Conservation (phyloP, 352 stramenopile genomes). For the Pythium volutum region DNA sequence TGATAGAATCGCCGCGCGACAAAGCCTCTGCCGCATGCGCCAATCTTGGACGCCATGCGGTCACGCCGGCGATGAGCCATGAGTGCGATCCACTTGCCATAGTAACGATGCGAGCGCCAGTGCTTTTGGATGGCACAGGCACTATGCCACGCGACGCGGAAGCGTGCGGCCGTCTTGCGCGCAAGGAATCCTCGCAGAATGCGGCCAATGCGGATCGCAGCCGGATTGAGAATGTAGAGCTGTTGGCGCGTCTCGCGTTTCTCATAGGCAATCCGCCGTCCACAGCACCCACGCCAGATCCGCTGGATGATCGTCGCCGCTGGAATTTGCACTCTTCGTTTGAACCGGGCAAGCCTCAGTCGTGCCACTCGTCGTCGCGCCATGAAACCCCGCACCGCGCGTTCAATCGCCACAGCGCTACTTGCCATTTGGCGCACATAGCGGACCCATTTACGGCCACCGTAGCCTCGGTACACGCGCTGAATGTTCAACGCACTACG, state of each 20-base stretch:
- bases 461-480: slow-evolving; percentile 51
- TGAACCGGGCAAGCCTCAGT: slow-evolving; percentile 41
- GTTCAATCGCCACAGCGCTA: slow-evolving; percentile 46
- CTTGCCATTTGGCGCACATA: slow-evolving; percentile 44
- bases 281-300: slow-evolving; percentile 47
- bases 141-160: slow-evolving; percentile 29
- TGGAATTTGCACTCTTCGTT: slow-evolving; percentile 42
- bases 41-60: slow-evolving; percentile 63
- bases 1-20: slow-evolving; percentile 55
- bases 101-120: slow-evolving; percentile 47
- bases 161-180: slow-evolving; percentile 31
- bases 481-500: slow-evolving; percentile 37
- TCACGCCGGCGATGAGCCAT: slow-evolving; percentile 44
- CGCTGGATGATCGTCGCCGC: slow-evolving; percentile 46
- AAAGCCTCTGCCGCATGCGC: slow-evolving; percentile 53
- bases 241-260: slow-evolving; percentile 32
- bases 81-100: slow-evolving; percentile 47
- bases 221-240: slow-evolving; percentile 42
- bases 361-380: slow-evolving; percentile 39
- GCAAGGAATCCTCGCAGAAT: slow-evolving; percentile 58
- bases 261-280: slow-evolving; percentile 26
- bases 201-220: slow-evolving; percentile 47
- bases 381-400: slow-evolving; percentile 57
- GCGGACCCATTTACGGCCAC: slow-evolving; percentile 35
- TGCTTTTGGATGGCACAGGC: slow-evolving; percentile 45